Percentiles rank a stretch among this genome's conserved stretches.
Conservation (phyloP, 768 basidiomycete species). For the Strobilomyces dryophilus region DNA sequence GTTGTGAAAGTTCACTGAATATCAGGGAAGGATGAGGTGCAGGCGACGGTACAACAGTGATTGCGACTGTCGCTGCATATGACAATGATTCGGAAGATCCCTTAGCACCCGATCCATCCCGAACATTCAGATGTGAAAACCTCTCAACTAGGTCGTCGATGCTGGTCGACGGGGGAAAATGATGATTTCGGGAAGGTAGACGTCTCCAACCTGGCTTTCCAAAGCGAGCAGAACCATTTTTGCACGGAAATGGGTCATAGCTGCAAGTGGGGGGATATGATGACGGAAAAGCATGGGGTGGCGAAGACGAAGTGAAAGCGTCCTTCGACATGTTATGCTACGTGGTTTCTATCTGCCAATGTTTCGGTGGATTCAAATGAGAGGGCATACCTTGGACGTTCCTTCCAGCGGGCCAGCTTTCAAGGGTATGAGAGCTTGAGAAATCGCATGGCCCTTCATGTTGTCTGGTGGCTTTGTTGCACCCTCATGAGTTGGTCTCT, state of each 20-base stretch:
- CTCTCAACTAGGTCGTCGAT: conserved; percentile 8
- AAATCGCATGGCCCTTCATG: background rate
- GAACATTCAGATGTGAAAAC: conserved; percentile 15
- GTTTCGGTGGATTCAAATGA: too few relatives aligned
- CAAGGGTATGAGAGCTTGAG: too few relatives aligned
- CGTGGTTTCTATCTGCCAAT: too few relatives aligned
- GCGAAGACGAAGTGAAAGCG: conserved; percentile 1
- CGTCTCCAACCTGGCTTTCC: conserved; percentile 7
- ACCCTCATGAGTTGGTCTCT: background rate
- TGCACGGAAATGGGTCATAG: conserved; percentile 19
- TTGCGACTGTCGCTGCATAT: conserved; percentile 13
- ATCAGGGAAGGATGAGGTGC: conserved; percentile 18
- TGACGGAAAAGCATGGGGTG: conserved; percentile 15
- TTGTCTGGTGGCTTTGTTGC: background rate
- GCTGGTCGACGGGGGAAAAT: background rate
- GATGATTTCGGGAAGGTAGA: accelerated
- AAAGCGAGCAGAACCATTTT: background rate
- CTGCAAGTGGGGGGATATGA: conserved; percentile 11
- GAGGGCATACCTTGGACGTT: background rate
- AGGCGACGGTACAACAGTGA: conserved; percentile 12
- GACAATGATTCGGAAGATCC: background rate
- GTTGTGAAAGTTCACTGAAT: background rate
- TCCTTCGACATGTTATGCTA: background rate
- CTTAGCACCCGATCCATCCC: conserved; percentile 4
- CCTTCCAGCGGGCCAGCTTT: too few relatives aligned